phyloP scores from a whole-genome alignment of 257 asterid species.

The Nicotiana knightiana region DNA sequence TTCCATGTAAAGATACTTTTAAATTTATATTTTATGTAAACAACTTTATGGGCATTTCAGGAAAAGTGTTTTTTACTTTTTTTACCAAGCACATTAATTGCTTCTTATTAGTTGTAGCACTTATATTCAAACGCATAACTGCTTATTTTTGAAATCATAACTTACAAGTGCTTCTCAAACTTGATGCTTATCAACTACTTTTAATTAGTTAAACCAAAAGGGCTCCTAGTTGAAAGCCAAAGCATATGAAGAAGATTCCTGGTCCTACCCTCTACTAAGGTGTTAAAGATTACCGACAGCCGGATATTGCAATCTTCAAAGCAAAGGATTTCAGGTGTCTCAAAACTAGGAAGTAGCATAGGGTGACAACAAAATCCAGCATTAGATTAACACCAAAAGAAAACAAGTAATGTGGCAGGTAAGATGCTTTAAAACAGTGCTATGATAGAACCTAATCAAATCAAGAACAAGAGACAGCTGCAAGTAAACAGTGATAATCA shows the following conservation, averaged over 20 bases:
- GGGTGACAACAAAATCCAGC: background rate
- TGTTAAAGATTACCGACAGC: background rate
- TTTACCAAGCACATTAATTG: background rate
- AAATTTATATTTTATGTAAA: background rate
- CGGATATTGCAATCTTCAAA: background rate
- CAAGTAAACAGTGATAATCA: background rate
- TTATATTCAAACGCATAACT: background rate
- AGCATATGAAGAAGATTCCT: background rate
- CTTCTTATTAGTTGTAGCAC: background rate
- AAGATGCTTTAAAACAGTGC: background rate
- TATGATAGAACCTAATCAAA: conserved; percentile 1
- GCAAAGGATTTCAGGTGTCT: background rate
- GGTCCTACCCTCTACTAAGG: background rate
- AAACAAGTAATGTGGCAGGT: background rate
- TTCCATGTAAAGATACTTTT: background rate
- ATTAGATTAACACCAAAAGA: background rate
- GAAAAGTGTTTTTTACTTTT: background rate
- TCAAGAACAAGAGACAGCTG: background rate
- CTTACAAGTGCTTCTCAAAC: background rate
- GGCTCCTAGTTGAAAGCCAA: background rate
- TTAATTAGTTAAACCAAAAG: background rate
- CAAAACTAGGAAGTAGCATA: background rate
- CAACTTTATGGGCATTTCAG: background rate
- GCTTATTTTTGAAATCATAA: background rate
- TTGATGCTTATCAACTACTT: background rate